These are phyloP conservation scores for Nadsonia commutata DNA, from an alignment of 1,139 yeast genomes.

Conservation along the genomic window DNA sequence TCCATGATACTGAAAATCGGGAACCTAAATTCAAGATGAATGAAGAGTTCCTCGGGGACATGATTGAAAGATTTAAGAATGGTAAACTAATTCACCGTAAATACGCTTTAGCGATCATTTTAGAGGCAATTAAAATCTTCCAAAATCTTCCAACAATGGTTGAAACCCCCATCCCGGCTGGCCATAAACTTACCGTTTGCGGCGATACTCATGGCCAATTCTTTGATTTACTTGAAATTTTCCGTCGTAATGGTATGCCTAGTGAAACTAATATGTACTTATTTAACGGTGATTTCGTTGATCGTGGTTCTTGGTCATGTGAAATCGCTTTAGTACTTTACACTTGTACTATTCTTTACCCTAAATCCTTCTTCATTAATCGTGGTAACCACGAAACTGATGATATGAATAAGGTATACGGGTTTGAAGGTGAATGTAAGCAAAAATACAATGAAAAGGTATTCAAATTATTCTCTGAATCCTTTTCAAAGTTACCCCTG, in stretches of 20 bases:
- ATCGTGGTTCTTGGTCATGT: constrained; percentile 96
- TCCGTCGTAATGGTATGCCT: constrained; percentile 58
- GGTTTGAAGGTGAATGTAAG: constrained; percentile 92
- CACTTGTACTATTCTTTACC: constrained; percentile 63
- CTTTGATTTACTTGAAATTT: constrained; percentile 73
- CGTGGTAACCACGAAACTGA: constrained; percentile 96
- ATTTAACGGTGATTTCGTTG: constrained; percentile 96
- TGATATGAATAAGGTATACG: constrained; percentile 93
- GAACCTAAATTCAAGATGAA: constrained; percentile 20
- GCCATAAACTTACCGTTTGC: constrained; percentile 54
- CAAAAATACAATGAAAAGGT: constrained; percentile 71
- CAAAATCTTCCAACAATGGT: constrained; percentile 58
- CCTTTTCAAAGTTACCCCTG: constrained; percentile 76
- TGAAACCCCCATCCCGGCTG: constrained; percentile 41
- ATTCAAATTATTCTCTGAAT: constrained; percentile 75
- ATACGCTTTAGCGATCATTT: constrained; percentile 71
- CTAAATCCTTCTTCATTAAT: constrained; percentile 58
- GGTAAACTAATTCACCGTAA: constrained; percentile 67
- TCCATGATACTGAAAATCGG: constrained; percentile 16
- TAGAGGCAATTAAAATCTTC: constrained; percentile 55
- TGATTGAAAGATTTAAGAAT: constrained; percentile 54
- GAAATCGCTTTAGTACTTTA: constrained; percentile 82
- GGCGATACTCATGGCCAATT: constrained; percentile 99
- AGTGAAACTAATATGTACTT: constrained; percentile 54
- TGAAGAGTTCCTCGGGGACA: constrained; percentile 42